phyloP scores from a whole-genome alignment of 2,329 filamentous ascomycete species.

The Juglanconis sp. region DNA sequence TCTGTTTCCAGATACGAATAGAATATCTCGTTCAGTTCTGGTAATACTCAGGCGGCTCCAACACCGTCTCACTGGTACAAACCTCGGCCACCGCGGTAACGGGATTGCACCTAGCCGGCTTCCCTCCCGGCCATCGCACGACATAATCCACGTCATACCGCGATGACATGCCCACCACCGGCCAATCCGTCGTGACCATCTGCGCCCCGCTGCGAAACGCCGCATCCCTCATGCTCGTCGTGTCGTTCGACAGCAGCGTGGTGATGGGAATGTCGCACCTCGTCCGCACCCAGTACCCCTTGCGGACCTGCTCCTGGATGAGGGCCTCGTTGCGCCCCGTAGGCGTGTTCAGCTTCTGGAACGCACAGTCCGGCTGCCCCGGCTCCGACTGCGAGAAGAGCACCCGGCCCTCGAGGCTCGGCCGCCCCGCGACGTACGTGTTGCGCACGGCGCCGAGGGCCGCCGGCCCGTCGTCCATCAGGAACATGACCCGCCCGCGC shows the following conservation, averaged over 20 bases:
- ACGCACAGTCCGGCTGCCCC: conserved; percentile 42
- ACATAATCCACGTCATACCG: conserved; percentile 47
- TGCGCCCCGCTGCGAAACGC: conserved; percentile 47
- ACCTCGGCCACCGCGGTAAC: not conserved
- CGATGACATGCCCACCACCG: conserved; percentile 42
- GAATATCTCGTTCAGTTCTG: no score
- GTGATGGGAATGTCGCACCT: conserved; percentile 43
- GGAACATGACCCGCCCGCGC: conserved; percentile 45
- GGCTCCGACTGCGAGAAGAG: conserved; percentile 47
- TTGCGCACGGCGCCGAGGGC: conserved; percentile 31
- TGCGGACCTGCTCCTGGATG: conserved; percentile 41
- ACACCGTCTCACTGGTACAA: no score
- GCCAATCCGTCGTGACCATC: conserved; percentile 48
- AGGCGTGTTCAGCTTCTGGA: conserved; percentile 48
- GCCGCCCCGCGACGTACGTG: conserved; percentile 33
- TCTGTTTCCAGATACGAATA: no score
- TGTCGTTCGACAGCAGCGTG: conserved; percentile 38
- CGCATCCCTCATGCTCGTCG: conserved; percentile 36
- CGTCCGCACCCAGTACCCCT: conserved; percentile 48
- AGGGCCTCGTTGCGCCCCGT: conserved; percentile 31
- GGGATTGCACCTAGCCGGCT: not conserved
- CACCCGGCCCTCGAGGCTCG: conserved; percentile 39
- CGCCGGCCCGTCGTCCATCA: conserved; percentile 46
- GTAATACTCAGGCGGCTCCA: no score
- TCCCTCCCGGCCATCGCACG: conserved; percentile 18